Percentiles rank a stretch among this genome's conserved stretches.
Evolutionary conservation across 1,139 yeast species (phyloP).

Genomic region (Hyphopichia wangnamkhiaoensis): DNA sequence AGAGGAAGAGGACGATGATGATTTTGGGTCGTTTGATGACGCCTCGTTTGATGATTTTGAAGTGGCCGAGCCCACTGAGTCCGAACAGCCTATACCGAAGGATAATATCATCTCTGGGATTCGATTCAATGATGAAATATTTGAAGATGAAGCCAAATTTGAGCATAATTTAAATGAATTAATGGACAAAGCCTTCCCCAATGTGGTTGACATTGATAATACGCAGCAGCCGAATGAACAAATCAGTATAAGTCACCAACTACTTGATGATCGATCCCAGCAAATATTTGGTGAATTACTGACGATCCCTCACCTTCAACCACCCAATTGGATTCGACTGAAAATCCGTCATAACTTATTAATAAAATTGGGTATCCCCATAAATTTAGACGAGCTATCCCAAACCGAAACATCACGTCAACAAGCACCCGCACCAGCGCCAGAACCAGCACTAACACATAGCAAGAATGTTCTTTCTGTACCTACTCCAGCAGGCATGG

Average conservation of each 20-base stretch:
- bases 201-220: neutral
- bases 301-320: constrained; percentile 43
- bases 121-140: constrained; percentile 15
- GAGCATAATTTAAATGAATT: constrained; percentile 16
- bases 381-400: constrained; percentile 52
- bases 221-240: neutral
- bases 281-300: constrained; percentile 37
- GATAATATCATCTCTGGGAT: no score
- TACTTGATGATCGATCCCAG: constrained; percentile 28
- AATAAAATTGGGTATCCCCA: constrained; percentile 59
- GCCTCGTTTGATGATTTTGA: constrained; percentile 39
- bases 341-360: constrained; percentile 57
- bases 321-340: constrained; percentile 61
- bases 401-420: constrained; percentile 4
- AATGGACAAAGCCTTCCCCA: constrained; percentile 24
- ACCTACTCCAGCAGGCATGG: constrained; percentile 1
- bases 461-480: neutral
- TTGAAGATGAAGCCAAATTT: constrained; percentile 16
- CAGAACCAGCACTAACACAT: neutral
- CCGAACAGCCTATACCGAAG: no score
- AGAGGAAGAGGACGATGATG: constrained; percentile 31
- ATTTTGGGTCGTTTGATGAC: constrained; percentile 45
- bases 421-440: constrained; percentile 3
- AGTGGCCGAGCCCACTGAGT: constrained; percentile 12
- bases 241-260: neutral